Evolutionary conservation across 768 basidiomycete genomes (phyloP), one percentile per base, ranked within the genome.

Genomic region (Leucosporidium scottii): DNA sequence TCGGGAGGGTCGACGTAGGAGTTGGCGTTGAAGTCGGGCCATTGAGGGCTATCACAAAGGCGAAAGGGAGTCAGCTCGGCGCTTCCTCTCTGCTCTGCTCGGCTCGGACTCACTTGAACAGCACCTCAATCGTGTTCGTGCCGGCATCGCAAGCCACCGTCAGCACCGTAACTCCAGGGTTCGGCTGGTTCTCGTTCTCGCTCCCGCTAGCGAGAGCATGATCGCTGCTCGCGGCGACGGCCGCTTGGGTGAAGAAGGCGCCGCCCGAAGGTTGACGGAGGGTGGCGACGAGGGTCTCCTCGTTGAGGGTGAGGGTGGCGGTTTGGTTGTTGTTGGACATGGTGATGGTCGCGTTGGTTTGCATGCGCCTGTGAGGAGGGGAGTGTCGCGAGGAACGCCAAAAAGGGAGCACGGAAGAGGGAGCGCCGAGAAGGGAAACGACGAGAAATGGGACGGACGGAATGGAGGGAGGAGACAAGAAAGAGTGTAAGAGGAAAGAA

Each of bases 271-370:
- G 86, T 1, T 88, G 82, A 72, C 85, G 86, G 66, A 90, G 76
- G 49, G 81, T 76, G 69, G 91, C 84, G 62, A 80, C 76, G 80
- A 91, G 79, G 54, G 83, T 86, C 77, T 90, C 79, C 34, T 84
- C 86, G 56, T 83, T 89, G 60, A 93, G 84, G 13, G 79, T 80
- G 68, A 99, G 81, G 7, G 87, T 91, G 1, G 92, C 94, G 1
- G 86, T 83, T 9, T 83, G 84, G 39, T 86, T 86, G 62, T 78
- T 79, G 61, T 79, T 75, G 64, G 77, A 74, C 47, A 91, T 78
- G 17, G 78, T 63, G 66, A 83, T 75, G 4, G 91, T 90, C 13
- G 94, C 93, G 79, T 98, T 98, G 65, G 94, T 97, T 79, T 99
- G 93, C 83, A 91, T 89, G 56, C 91, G 86, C 94, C 93, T 96